Evolutionary conservation across 2,329 filamentous ascomycete genomes (phyloP).

Genomic region (Ceratocystis colombiana): DNA sequence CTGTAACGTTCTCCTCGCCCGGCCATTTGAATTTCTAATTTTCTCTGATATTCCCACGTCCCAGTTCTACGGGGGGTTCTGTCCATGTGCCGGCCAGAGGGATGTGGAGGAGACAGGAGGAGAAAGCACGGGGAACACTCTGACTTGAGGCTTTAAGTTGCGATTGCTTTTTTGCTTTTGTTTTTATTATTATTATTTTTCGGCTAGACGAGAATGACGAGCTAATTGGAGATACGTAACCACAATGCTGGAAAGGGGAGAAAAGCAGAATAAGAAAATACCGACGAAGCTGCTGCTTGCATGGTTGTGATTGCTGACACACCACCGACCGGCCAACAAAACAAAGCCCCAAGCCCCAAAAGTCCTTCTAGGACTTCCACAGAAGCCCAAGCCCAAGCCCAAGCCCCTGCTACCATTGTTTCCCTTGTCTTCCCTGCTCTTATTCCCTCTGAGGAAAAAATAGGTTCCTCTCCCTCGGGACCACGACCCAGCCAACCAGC

Average conservation of each 20-base stretch:
- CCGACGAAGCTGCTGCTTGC: background rate
- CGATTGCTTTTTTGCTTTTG: background rate
- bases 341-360: too few relatives aligned
- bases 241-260: slow-evolving; percentile 14
- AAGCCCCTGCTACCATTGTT: background rate
- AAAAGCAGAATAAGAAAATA: background rate
- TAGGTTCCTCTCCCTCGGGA: slow-evolving; percentile 13
- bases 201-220: background rate
- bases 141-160: background rate
- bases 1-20: slow-evolving; percentile 3
- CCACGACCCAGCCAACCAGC: background rate
- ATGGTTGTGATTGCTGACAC: background rate
- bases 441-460: too few relatives aligned
- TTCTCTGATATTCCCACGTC: background rate
- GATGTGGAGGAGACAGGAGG: background rate
- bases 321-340: background rate
- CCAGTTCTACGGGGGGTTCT: background rate
- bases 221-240: slow-evolving; percentile 7
- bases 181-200: background rate
- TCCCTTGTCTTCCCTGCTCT: too few relatives aligned
- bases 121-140: background rate
- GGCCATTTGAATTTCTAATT: background rate
- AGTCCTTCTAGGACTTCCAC: background rate
- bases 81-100: too few relatives aligned
- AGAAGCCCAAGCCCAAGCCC: background rate